phyloP scores from a whole-genome alignment of 1,139 yeast genomes.

The Meyerozyma athensensis region DNA sequence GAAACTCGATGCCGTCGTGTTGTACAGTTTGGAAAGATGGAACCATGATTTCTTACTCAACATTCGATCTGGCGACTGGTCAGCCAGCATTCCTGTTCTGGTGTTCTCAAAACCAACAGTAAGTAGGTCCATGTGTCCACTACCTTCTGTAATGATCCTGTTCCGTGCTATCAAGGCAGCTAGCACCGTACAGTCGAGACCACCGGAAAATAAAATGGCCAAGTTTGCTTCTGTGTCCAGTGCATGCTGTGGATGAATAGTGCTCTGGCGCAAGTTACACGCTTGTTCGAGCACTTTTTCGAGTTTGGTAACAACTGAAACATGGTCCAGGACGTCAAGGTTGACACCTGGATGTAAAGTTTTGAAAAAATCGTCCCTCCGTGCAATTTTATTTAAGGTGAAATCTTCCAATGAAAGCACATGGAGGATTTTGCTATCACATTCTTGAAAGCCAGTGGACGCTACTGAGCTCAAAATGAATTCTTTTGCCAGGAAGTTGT shows the following conservation, averaged over 20 bases:
- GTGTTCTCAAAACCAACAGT: conserved; percentile 94
- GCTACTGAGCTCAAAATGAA: conserved; percentile 48
- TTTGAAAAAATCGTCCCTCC: background rate
- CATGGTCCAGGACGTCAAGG: background rate
- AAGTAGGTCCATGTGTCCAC: conserved; percentile 52
- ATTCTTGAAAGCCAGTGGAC: conserved; percentile 39
- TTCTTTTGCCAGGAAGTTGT: conserved; percentile 20
- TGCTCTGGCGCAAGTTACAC: conserved; percentile 46
- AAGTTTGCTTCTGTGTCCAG: conserved; percentile 29
- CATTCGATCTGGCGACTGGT: conserved; percentile 76
- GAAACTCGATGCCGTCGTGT: conserved; percentile 25
- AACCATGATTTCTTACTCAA: conserved; percentile 63
- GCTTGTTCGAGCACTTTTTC: conserved; percentile 27
- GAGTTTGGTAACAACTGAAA: background rate
- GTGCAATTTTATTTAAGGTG: conserved; percentile 13
- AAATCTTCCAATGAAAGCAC: conserved; percentile 25
- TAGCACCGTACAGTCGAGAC: conserved; percentile 82
- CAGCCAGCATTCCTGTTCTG: conserved; percentile 58
- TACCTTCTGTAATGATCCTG: conserved; percentile 7
- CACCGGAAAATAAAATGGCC: conserved; percentile 86
- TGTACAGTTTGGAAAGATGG: conserved; percentile 39
- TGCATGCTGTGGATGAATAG: conserved; percentile 54
- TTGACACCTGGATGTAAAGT: background rate
- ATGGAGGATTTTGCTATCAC: conserved; percentile 47
- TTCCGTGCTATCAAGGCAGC: conserved; percentile 44